These are phyloP conservation scores for Tolypocladium tundrense DNA, from an alignment of 2,329 filamentous ascomycete species.

Conservation along the genomic window DNA sequence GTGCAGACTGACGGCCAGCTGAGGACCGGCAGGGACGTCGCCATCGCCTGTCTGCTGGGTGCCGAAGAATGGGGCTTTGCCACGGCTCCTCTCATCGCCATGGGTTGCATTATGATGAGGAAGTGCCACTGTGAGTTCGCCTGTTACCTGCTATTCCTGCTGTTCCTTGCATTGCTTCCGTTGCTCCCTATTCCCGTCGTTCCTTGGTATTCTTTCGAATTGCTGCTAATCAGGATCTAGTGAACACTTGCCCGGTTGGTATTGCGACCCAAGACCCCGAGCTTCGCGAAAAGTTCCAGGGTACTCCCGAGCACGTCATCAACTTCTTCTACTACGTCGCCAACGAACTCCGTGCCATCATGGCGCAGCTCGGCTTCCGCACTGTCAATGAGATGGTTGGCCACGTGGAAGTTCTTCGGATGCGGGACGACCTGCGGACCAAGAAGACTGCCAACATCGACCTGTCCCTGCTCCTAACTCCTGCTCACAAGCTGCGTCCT, in stretches of 20 bases:
- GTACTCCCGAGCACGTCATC: slow-evolving; percentile 91
- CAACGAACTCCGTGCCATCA: slow-evolving; percentile 92
- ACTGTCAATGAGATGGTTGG: slow-evolving; percentile 98
- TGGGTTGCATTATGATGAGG: slow-evolving; percentile 94
- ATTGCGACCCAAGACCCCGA: slow-evolving; percentile 96
- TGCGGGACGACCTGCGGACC: slow-evolving; percentile 79
- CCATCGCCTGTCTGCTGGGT: slow-evolving; percentile 87
- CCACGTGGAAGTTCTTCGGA: slow-evolving; percentile 74
- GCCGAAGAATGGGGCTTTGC: slow-evolving; percentile 98
- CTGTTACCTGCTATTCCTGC: too few relatives aligned
- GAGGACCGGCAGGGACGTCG: slow-evolving; percentile 84
- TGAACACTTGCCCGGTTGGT: slow-evolving; percentile 79
- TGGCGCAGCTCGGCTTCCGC: slow-evolving; percentile 90
- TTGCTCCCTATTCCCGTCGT: too few relatives aligned
- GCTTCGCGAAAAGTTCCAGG: slow-evolving; percentile 84
- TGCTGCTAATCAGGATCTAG: too few relatives aligned
- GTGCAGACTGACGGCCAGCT: slow-evolving; percentile 95
- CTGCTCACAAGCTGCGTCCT: slow-evolving; percentile 88
- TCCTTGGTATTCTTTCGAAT: too few relatives aligned
- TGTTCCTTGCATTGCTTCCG: too few relatives aligned
- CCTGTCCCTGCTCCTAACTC: slow-evolving; percentile 82
- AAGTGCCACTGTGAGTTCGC: slow-evolving; percentile 45
- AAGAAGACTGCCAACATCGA: slow-evolving; percentile 90
- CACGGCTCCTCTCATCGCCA: slow-evolving; percentile 86
- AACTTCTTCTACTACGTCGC: slow-evolving; percentile 99